These are phyloP conservation scores for Rhizophora mangle DNA, from an alignment of 345 rosid species.

Conservation along the genomic window DNA sequence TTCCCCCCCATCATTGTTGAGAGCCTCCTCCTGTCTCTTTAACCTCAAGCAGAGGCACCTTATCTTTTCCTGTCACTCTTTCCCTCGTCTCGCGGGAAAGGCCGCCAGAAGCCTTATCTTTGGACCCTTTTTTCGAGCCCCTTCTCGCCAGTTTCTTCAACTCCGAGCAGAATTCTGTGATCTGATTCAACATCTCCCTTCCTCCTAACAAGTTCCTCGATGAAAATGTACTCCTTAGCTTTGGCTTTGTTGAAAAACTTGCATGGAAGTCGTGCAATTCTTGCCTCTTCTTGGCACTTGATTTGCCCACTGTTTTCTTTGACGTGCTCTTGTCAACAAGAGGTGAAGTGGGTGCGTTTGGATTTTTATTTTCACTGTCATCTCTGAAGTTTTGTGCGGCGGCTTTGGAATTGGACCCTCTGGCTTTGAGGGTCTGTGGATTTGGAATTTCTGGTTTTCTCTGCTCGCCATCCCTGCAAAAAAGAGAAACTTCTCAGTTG, in stretches of 20 bases:
- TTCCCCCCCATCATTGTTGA: too few species aligned
- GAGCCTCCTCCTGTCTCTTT: neutral
- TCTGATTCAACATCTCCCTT: constrained; percentile 20
- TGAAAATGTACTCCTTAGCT: constrained; percentile 21
- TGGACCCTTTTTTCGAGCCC: constrained; percentile 14
- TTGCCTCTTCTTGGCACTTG: neutral
- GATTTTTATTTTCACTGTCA: constrained; percentile 23
- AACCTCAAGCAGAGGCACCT: constrained; percentile 13
- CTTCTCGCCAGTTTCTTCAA: constrained; percentile 20
- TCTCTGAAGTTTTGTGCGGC: neutral
- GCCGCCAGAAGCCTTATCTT: constrained; percentile 14
- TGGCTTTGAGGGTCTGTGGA: neutral
- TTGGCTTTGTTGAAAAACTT: neutral
- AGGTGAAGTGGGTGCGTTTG: neutral
- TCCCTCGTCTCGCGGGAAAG: neutral
- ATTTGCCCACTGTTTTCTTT: too few species aligned
- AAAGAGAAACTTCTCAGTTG: neutral
- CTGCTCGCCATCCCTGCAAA: constrained; percentile 10
- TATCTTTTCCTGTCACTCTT: constrained; percentile 11
- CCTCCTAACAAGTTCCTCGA: constrained; percentile 17
- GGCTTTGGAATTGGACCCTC: constrained; percentile 6
- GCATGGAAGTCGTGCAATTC: constrained; percentile 1
- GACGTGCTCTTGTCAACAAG: too few species aligned
- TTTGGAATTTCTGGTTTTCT: neutral
- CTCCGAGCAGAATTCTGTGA: constrained; percentile 17